Evolutionary conservation across 768 basidiomycete species (phyloP), one percentile per base, ranked within the genome.

Genomic region (Lentinula raphanica): DNA sequence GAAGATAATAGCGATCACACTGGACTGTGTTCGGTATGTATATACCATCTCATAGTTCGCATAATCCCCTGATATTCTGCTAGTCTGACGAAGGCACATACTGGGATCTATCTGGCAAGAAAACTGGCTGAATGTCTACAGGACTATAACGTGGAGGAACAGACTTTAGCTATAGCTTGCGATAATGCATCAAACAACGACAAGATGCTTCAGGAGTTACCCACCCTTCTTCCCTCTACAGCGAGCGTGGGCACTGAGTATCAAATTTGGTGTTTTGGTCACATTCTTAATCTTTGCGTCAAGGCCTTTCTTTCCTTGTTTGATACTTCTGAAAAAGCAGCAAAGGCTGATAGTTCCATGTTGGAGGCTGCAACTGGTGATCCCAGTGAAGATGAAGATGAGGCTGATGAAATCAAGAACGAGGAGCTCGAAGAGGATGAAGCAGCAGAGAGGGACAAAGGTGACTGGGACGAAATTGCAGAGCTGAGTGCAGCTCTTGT

Each of bases 161-260:
- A 57, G 49, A 58, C 56, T 8, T 38, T 56, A 50, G 54, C 8
- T 17, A 23, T 56, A 13, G 39, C 54, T 36, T 13, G 9, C 45
- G 38, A 46, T 39, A 56, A 53, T 28, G 50, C 42, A 42, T 49
- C 19, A 42, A 39, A 56, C 27, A 42, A 39, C 54, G 17, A 39
- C 54, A 39, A 9, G 13, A 7, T 56, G 35, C 36, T 27, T 45
- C 32, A 56, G 17, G 54, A 56, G 21, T n/a, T 56, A 7, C 31
- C 32, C 13, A 7, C 13, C 11, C 54, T 56, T 45, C 42, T 39
- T 46, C 25, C 45, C 11, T 8, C 45, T 46, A 7, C 17, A 8
- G 45, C 45, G 7, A 8, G 11, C 21, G 45, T 46, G 9, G 45
- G 45, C 8, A n/a, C 45, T 27, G 45, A 46, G 11, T 46, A 46